Percentiles rank a stretch among this genome's conserved stretches.
These are phyloP conservation scores for Neurospora sp. DNA, from an alignment of 2,329 filamentous ascomycete species.

Conservation along the genomic window DNA sequence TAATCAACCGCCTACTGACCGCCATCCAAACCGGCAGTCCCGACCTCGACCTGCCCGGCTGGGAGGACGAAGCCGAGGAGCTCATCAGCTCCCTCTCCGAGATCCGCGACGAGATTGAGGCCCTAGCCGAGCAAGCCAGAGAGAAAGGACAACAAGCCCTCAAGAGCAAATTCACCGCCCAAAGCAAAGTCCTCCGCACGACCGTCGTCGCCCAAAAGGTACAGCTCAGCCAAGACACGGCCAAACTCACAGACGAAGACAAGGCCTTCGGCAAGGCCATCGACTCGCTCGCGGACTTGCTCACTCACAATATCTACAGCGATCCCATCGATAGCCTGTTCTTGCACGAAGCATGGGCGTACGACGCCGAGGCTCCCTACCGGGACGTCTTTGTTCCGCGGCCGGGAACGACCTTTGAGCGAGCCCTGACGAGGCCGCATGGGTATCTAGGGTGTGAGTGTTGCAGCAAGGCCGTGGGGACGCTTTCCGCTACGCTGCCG, in stretches of 20 bases:
- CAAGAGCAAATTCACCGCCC: slow-evolving; percentile 65
- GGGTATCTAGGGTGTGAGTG: slow-evolving; percentile 70
- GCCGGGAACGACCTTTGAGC: slow-evolving; percentile 60
- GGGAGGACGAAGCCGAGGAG: slow-evolving; percentile 22
- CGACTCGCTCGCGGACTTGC: slow-evolving; percentile 40
- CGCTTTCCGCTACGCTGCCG: slow-evolving; percentile 52
- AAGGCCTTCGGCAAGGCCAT: slow-evolving; percentile 58
- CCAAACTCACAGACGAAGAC: slow-evolving; percentile 60
- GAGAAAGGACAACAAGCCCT: slow-evolving; percentile 38
- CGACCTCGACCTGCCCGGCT: slow-evolving; percentile 27
- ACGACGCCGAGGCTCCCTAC: slow-evolving; percentile 60
- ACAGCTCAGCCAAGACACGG: slow-evolving; percentile 65
- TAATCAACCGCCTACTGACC: slow-evolving; percentile 33
- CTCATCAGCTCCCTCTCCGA: slow-evolving; percentile 26
- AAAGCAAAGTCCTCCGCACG: slow-evolving; percentile 59
- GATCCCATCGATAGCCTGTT: slow-evolving; percentile 37
- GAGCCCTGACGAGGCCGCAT: slow-evolving; percentile 60
- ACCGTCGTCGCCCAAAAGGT: slow-evolving; percentile 76
- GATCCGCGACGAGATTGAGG: slow-evolving; percentile 35
- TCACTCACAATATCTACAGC: slow-evolving; percentile 30
- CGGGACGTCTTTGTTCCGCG: slow-evolving; percentile 66
- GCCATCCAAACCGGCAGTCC: slow-evolving; percentile 26
- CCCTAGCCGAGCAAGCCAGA: slow-evolving; percentile 35
- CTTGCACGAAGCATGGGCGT: slow-evolving; percentile 65
- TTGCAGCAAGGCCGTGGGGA: slow-evolving; percentile 39